Base-by-base conservation (phyloP, 1,284 basidiomycete genomes). In the Ceratobasidium sp. region DNA sequence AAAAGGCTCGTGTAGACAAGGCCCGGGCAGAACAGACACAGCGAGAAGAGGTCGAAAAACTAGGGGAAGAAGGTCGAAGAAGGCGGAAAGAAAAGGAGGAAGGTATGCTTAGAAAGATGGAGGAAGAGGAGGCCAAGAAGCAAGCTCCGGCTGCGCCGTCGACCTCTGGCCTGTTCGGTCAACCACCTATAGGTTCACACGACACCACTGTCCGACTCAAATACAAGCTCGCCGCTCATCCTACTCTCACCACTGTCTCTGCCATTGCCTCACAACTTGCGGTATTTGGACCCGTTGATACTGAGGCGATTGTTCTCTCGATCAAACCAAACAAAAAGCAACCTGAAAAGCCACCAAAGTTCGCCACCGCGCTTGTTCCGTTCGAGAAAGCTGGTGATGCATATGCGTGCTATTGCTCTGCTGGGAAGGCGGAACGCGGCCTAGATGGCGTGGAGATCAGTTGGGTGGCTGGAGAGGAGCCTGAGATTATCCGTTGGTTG, bases 21-120 rank as follows among this genome's bases (percentile, higher is more conserved):
- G 85, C 86, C 12, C 87, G 87, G 46, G 85, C 87, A 64, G 90
- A 88, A 82, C 87, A 89, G 5, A 62, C 73, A 9, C 61, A 65
- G 6, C 73, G 64, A 56, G 73, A 75, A 42, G 93, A 95, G 82
- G 90, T 90, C 38, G 93, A 94, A 82, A 87, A 87, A 46, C 91
- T 96, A 78, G 94, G 93, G 84, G 94, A 95, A 74, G 92, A 92
- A 70, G 95, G 95, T 0, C 87, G 91, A 78, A 86, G 87, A 79
- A 81, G 77, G 77, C 10, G 82, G 83, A 61, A 84, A 83, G 83
- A 89, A 83, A 82, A 88, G 83, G 83, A 87, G 65, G 85, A 85
- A 75, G 85, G 86, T 81, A 82, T 83, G 82, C 82, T 69, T 23
- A 76, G 77, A 13, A 80, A 81, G 42, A 80, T 81, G n/a, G 83